Evolutionary conservation across 2,329 filamentous ascomycete species (phyloP).

Genomic region (Pseudogymnoascus sp.): DNA sequence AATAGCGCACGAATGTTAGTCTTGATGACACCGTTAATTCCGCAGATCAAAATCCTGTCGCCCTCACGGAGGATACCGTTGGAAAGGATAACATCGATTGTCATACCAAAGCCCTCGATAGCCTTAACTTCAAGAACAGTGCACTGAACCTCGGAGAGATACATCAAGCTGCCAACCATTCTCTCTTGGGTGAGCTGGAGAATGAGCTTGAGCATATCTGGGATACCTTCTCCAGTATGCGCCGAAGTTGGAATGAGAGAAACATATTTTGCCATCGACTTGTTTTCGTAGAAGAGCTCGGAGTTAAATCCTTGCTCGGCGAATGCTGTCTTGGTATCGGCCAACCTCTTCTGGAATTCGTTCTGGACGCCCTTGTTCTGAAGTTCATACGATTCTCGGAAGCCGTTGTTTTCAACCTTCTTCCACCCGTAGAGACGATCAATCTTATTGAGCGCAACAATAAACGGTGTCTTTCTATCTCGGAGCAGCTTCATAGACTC

Average conservation of each 20-base stretch:
- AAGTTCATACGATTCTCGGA: conserved; percentile 80
- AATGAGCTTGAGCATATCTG: conserved; percentile 96
- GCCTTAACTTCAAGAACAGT: conserved; percentile 98
- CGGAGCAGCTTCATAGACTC: conserved; percentile 94
- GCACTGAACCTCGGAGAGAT: conserved; percentile 93
- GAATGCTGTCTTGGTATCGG: conserved; percentile 88
- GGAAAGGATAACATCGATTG: conserved; percentile 91
- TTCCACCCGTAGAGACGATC: conserved; percentile 99
- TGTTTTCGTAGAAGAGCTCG: conserved; percentile 95
- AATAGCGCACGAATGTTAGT: conserved; percentile 93
- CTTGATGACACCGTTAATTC: conserved; percentile 89
- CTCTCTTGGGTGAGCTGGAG: conserved; percentile 88
- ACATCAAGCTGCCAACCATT: conserved; percentile 97
- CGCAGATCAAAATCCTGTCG: conserved; percentile 88
- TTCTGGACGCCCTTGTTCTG: conserved; percentile 91
- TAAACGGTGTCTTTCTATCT: conserved; percentile 93
- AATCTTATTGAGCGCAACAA: conserved; percentile 98
- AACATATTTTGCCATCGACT: conserved; percentile 87
- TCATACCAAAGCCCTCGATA: conserved; percentile 97
- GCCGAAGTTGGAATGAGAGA: conserved; percentile 97
- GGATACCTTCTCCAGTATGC: conserved; percentile 97
- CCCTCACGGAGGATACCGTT: conserved; percentile 94
- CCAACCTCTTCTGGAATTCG: conserved; percentile 84
- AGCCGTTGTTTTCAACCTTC: conserved; percentile 96
- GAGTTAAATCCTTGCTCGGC: conserved; percentile 97